Base-by-base conservation (phyloP, 2,329 filamentous ascomycete genomes). In the Aspergillus terreus region DNA sequence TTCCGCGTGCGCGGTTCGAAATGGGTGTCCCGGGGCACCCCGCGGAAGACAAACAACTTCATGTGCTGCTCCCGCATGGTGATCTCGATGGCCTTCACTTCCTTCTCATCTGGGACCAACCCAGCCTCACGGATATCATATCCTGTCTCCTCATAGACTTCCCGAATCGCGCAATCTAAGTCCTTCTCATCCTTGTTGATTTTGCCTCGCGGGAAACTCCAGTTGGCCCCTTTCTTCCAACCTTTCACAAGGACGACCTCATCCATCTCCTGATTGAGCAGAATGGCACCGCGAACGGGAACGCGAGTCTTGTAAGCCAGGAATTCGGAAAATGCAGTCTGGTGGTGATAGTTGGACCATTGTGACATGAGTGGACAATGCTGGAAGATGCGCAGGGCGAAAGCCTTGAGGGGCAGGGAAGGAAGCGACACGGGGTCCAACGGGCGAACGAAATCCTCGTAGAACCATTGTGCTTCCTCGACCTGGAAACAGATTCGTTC, bases 381-480 rank as follows among this genome's bases (percentile, higher is more conserved):
- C 62, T 92, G 86, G 70, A 97, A 96, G 63, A 99, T 95, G 61
- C 87, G 84, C 53, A 95, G 79, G 63, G 89, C 92, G 73, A 99
- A 99, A 47, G 81, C 85, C 60, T 89, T 86, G 32, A 99, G 81
- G 43, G 85, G 84, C 79, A 97, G 87, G 50, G 88, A 91, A 4
- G 94, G 94, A 10, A 99, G 80, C 36, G 81, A 30, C 27, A 11
- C 81, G 47, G 91, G 86, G 71, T 96, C 88, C 58, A 94, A 79
- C 36, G 92, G 92, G 44, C 94, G 89, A 70, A 99, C 90, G 69
- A 99, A 99, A 74, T 99, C 94, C 78, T 99, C 94, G 82, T 99
- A 99, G 75, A 95, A 99, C 94, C 94, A 99, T 84, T 99, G 95
- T 63, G 94, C 94, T 75, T 99, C 95, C 74, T 99, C 94, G 62